Evolutionary conservation across 2,329 filamentous ascomycete genomes (phyloP).

Genomic region (Arthrinium puccinioides): DNA sequence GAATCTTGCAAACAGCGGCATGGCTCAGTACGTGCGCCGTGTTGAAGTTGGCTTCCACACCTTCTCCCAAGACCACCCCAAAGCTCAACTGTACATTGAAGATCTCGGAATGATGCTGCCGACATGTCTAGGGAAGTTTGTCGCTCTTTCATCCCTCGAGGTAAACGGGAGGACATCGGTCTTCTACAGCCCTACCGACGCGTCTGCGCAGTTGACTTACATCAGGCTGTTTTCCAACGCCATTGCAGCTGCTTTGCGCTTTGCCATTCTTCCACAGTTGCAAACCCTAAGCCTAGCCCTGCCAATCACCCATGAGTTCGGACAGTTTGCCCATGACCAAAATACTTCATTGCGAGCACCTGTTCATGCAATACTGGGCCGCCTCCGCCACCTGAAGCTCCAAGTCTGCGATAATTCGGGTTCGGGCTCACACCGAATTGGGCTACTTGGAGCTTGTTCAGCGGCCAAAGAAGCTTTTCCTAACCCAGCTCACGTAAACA

Average conservation of each 20-base stretch:
- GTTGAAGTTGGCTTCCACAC: not conserved
- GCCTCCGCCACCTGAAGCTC: not conserved
- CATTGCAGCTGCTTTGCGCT: not conserved
- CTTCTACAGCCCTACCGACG: not conserved
- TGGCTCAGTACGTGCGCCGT: not conserved
- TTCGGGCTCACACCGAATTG: too few species aligned
- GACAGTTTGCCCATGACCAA: not conserved
- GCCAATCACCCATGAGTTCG: not conserved
- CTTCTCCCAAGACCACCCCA: not conserved
- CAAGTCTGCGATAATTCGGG: not conserved
- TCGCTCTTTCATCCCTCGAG: not conserved
- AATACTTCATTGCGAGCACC: not conserved
- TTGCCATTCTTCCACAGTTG: not conserved
- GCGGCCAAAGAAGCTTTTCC: not conserved
- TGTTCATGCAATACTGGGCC: not conserved
- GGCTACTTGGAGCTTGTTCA: not conserved
- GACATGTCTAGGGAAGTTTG: not conserved
- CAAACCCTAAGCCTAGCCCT: not conserved
- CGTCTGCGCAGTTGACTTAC: not conserved
- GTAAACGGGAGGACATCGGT: not conserved
- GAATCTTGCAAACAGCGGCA: not conserved
- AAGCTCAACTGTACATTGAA: not conserved
- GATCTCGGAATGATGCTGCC: not conserved
- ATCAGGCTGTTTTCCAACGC: not conserved
- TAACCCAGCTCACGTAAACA: not conserved